phyloP scores from a whole-genome alignment of 1,139 yeast species.

The Candida freyschussii region DNA sequence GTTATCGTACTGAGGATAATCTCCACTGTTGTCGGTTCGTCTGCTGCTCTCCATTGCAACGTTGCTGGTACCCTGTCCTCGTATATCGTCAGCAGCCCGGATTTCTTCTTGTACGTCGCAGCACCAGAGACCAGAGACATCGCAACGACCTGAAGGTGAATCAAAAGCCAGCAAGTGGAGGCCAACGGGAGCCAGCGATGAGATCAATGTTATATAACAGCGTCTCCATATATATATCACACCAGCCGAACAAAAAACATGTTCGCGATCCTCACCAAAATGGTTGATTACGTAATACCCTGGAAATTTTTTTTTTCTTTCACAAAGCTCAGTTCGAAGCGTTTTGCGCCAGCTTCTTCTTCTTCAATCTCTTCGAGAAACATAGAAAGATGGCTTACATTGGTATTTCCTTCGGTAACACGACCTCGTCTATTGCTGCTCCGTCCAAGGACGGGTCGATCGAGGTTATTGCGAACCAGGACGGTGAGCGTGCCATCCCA shows the following conservation, averaged over 20 bases:
- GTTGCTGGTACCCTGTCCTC: constrained; percentile 66
- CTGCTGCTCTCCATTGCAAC: constrained; percentile 69
- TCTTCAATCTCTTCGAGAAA: not conserved
- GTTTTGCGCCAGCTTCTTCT: too few species aligned
- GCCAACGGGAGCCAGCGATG: too few species aligned
- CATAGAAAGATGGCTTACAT: constrained; percentile 45
- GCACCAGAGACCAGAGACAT: constrained; percentile 47
- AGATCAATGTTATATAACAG: too few species aligned
- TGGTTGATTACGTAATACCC: too few species aligned
- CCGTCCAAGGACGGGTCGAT: constrained; percentile 85
- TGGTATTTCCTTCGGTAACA: constrained; percentile 96
- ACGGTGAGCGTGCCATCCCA: constrained; percentile 97
- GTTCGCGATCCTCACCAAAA: too few species aligned
- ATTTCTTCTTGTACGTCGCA: constrained; percentile 59
- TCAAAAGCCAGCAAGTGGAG: too few species aligned
- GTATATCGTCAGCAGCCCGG: constrained; percentile 60
- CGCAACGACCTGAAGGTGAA: too few species aligned
- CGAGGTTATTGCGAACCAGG: constrained; percentile 97
- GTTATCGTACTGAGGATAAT: constrained; percentile 49
- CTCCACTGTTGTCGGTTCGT: constrained; percentile 44
- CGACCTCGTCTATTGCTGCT: constrained; percentile 91
- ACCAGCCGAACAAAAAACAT: too few species aligned
- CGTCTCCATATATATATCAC: too few species aligned
- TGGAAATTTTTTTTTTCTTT: too few species aligned
- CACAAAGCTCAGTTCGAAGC: too few species aligned